These are phyloP conservation scores for Globisporangium parvum DNA, from an alignment of 352 stramenopile genomes.

Conservation along the genomic window DNA sequence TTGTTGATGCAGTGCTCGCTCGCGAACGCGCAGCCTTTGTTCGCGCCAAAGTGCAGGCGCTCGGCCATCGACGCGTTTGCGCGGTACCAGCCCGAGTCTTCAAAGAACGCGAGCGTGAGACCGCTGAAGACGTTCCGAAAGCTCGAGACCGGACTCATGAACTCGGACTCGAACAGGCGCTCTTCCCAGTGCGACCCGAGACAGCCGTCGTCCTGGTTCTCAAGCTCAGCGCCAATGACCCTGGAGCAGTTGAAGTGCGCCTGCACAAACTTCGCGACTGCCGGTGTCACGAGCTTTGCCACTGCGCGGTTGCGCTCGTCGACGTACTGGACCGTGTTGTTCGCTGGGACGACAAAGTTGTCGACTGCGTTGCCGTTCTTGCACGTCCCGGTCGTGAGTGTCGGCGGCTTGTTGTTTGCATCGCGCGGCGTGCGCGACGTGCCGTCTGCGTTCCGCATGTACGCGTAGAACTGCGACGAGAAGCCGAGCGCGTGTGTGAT, in stretches of 20 bases:
- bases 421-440: slow-evolving; percentile 59
- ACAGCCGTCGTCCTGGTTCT: slow-evolving; percentile 69
- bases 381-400: slow-evolving; percentile 23
- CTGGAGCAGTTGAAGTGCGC: slow-evolving; percentile 59
- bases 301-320: slow-evolving; percentile 50
- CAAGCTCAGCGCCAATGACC: slow-evolving; percentile 63
- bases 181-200: slow-evolving; percentile 83
- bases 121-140: slow-evolving; percentile 68
- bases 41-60: slow-evolving; percentile 61
- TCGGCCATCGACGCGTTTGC: slow-evolving; percentile 42
- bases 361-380: slow-evolving; percentile 43
- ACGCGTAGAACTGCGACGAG: slow-evolving; percentile 66
- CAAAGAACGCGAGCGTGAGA: slow-evolving; percentile 75
- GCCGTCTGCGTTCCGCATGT: slow-evolving; percentile 63
- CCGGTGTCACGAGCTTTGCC: slow-evolving; percentile 63
- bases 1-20: slow-evolving; percentile 65
- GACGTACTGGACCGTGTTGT: slow-evolving; percentile 47
- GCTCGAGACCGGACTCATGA: slow-evolving; percentile 75
- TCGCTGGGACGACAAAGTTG: slow-evolving; percentile 29
- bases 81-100: slow-evolving; percentile 81
- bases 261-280: slow-evolving; percentile 49
- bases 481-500: slow-evolving; percentile 80
- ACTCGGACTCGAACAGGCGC: slow-evolving; percentile 75
- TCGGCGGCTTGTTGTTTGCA: slow-evolving; percentile 27
- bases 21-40: slow-evolving; percentile 58